phyloP scores from a whole-genome alignment of 768 basidiomycete species.

The Phanerodontia chrysosporium region DNA sequence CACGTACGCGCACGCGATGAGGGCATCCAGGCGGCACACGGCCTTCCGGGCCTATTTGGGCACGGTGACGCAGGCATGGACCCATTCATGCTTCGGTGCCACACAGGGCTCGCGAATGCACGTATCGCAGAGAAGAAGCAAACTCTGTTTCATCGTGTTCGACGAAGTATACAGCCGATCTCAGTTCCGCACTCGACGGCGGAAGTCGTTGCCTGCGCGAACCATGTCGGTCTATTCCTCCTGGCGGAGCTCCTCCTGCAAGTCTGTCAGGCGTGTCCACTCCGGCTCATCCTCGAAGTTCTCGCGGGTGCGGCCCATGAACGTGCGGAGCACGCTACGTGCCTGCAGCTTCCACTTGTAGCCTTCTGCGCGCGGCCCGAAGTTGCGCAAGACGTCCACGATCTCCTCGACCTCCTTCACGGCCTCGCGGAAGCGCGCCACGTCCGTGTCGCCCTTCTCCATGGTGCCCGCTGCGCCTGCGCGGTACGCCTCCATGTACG shows the following conservation, averaged over 20 bases:
- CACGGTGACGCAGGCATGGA: not conserved
- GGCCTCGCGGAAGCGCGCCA: constrained; percentile 68
- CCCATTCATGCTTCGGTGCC: not conserved
- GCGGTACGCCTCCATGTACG: constrained; percentile 84
- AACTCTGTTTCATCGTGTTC: constrained; percentile 9
- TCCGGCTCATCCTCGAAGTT: constrained; percentile 83
- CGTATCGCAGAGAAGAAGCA: constrained; percentile 1
- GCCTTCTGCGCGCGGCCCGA: constrained; percentile 64
- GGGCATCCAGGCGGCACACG: not conserved
- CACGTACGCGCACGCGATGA: not conserved
- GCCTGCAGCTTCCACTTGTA: constrained; percentile 84
- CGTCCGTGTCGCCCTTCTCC: constrained; percentile 65
- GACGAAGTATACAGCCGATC: constrained; percentile 14
- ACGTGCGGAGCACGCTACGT: constrained; percentile 81
- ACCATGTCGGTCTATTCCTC: constrained; percentile 15
- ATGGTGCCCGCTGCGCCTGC: constrained; percentile 55
- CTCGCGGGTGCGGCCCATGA: constrained; percentile 78
- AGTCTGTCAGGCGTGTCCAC: constrained; percentile 62
- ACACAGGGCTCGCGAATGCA: not conserved
- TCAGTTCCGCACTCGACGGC: constrained; percentile 14
- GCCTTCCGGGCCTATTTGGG: not conserved
- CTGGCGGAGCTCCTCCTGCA: constrained; percentile 51
- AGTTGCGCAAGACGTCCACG: constrained; percentile 77
- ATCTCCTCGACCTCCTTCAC: constrained; percentile 78
- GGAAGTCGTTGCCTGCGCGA: not conserved